Evolutionary conservation across 495 filamentous ascomycete genomes (phyloP).

Genomic region (Xylaria cubensis): DNA sequence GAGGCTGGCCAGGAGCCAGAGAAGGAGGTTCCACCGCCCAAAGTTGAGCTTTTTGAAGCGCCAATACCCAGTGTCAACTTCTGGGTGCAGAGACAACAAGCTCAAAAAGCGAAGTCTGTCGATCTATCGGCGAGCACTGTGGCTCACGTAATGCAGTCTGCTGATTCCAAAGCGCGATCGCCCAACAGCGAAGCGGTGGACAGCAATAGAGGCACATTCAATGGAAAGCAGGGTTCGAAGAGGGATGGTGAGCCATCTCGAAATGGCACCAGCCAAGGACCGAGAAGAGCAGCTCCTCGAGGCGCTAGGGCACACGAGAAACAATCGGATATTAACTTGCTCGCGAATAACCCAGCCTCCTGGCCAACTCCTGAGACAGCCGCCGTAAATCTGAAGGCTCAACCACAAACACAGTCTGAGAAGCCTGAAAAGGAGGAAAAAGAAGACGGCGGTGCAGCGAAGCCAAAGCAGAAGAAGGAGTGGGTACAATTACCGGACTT

Average conservation of each 20-base stretch:
- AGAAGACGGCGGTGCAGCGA: slow-evolving; percentile 61
- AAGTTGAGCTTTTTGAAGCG: slow-evolving; percentile 77
- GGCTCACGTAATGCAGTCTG: background rate
- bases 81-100: slow-evolving; percentile 80
- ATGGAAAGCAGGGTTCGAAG: slow-evolving; percentile 55
- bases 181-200: slow-evolving; percentile 27
- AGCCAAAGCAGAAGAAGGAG: slow-evolving; percentile 70
- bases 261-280: slow-evolving; percentile 46
- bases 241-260: slow-evolving; percentile 60
- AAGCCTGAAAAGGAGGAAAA: slow-evolving; percentile 72
- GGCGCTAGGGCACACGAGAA: slow-evolving; percentile 57
- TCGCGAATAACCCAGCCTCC: slow-evolving; percentile 73
- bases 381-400: slow-evolving; percentile 57
- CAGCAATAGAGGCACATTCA: slow-evolving; percentile 27
- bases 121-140: slow-evolving; percentile 13
- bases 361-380: slow-evolving; percentile 93
- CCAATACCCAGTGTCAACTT: slow-evolving; percentile 82
- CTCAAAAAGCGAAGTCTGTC: slow-evolving; percentile 65
- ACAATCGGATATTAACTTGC: slow-evolving; percentile 50
- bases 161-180: slow-evolving; percentile 17
- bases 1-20: slow-evolving; percentile 49
- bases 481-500: slow-evolving; percentile 73
- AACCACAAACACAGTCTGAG: slow-evolving; percentile 56
- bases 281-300: slow-evolving; percentile 53
- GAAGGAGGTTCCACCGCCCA: slow-evolving; percentile 56